Evolutionary conservation across 1,139 yeast species (phyloP).

Genomic region (Pneumocystis wakefieldiae): DNA sequence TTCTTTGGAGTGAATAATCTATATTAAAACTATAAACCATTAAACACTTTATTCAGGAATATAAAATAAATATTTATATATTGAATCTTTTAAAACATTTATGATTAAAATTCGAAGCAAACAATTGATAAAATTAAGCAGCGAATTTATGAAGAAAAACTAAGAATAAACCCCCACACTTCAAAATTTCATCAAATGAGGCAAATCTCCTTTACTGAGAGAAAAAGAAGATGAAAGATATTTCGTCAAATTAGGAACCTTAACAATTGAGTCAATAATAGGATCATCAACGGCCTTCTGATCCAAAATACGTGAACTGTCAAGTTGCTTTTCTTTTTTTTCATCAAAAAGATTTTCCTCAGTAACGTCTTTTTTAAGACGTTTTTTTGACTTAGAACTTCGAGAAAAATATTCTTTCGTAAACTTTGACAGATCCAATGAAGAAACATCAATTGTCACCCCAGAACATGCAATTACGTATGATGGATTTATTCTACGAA

Average conservation of each 20-base stretch:
- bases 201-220: conserved; percentile 96
- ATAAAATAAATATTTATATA: no score
- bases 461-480: conserved; percentile 99
- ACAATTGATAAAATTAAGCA: neutral
- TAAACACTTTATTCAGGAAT: no score
- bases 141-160: no score
- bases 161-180: no score
- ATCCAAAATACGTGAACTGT: conserved; percentile 94
- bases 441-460: conserved; percentile 52
- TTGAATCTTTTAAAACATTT: neutral
- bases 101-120: neutral
- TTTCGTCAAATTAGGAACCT: conserved; percentile 95
- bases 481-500: conserved; percentile 94
- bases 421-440: conserved; percentile 83
- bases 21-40: no score
- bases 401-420: conserved; percentile 94
- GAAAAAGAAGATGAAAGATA: conserved; percentile 95
- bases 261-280: conserved; percentile 84
- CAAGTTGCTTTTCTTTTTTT: conserved; percentile 64
- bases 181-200: conserved; percentile 95
- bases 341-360: conserved; percentile 95
- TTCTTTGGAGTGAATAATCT: no score
- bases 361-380: conserved; percentile 40
- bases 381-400: conserved; percentile 49
- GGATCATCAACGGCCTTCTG: conserved; percentile 95